Evolutionary conservation across 306 rosid genomes (phyloP).

Genomic region (Begonia peltatifolia): DNA sequence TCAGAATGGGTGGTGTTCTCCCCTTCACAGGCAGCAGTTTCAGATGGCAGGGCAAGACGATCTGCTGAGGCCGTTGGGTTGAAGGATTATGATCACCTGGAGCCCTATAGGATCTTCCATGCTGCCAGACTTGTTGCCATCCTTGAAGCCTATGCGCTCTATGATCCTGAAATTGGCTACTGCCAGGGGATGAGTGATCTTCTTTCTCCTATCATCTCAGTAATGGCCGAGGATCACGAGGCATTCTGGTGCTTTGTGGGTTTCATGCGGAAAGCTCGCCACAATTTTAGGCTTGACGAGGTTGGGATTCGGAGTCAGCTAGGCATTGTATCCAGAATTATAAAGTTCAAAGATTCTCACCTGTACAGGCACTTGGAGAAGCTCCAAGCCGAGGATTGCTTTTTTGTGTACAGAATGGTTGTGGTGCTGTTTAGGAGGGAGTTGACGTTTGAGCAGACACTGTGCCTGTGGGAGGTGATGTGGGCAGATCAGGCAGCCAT

Average conservation of each 20-base stretch:
- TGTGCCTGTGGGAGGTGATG: constrained; percentile 99
- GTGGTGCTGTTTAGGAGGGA: constrained; percentile 96
- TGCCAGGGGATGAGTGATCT: constrained; percentile 99
- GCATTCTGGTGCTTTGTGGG: constrained; percentile 99
- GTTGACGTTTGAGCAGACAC: constrained; percentile 84
- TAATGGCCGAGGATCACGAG: constrained; percentile 76
- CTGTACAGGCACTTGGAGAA: constrained; percentile 85
- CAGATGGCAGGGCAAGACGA: constrained; percentile 49
- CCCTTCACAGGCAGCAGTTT: constrained; percentile 49
- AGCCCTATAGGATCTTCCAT: constrained; percentile 71
- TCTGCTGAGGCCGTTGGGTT: constrained; percentile 86
- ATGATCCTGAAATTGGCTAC: constrained; percentile 95
- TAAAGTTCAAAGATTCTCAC: constrained; percentile 76
- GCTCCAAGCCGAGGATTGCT: constrained; percentile 97
- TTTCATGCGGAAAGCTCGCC: constrained; percentile 97
- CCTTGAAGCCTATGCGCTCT: constrained; percentile 94
- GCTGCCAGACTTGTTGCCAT: constrained; percentile 90
- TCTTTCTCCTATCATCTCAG: constrained; percentile 79
- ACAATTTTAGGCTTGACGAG: constrained; percentile 96
- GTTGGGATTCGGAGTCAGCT: constrained; percentile 94
- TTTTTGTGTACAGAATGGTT: constrained; percentile 96
- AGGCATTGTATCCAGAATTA: constrained; percentile 65
- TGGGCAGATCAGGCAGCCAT: constrained; percentile 99
- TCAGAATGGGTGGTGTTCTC: constrained; percentile 72
- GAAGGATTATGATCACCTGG: constrained; percentile 86